Conservation (phyloP, 129 eudicot species). For the Tanacetum coccineum region DNA sequence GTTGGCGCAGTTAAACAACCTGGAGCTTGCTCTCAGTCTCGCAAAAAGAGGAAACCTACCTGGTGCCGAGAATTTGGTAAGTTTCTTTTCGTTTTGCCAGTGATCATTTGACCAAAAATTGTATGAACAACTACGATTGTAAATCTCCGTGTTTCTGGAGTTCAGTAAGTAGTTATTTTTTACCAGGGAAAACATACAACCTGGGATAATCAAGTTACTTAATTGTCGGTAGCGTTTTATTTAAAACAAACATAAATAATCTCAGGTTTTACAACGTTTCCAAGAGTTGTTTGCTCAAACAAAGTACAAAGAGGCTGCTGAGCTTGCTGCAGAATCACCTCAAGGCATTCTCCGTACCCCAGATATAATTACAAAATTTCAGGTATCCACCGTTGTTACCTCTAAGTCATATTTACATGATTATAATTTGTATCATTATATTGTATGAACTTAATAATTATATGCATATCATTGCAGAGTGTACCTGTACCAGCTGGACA, state of each 20-base stretch:
- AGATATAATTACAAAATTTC: constrained; percentile 94
- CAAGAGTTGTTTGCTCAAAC: constrained; percentile 98
- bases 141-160: background rate
- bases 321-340: constrained; percentile 99
- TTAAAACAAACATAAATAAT: background rate
- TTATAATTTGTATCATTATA: background rate
- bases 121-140: background rate
- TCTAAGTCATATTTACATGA: background rate
- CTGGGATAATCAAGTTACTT: too few species aligned
- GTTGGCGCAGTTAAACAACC: constrained; percentile 68
- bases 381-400: constrained; percentile 41
- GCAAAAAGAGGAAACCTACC: constrained; percentile 98
- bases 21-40: constrained; percentile 97
- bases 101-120: background rate
- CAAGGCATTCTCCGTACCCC: constrained; percentile 98
- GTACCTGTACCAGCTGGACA: constrained; percentile 99
- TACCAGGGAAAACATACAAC: too few species aligned
- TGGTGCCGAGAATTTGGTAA: constrained; percentile 96
- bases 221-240: too few species aligned
- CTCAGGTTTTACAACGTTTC: constrained; percentile 92
- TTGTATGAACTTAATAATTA: background rate
- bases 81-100: background rate
- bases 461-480: constrained; percentile 52
- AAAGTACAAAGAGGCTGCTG: constrained; percentile 98
- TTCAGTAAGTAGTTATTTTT: background rate